A percentile compares a stretch with the other conserved stretches of the same genome.
These are phyloP conservation scores for Selaginella tamariscina DNA, from an alignment of 75 land plant genomes.

Conservation along the genomic window DNA sequence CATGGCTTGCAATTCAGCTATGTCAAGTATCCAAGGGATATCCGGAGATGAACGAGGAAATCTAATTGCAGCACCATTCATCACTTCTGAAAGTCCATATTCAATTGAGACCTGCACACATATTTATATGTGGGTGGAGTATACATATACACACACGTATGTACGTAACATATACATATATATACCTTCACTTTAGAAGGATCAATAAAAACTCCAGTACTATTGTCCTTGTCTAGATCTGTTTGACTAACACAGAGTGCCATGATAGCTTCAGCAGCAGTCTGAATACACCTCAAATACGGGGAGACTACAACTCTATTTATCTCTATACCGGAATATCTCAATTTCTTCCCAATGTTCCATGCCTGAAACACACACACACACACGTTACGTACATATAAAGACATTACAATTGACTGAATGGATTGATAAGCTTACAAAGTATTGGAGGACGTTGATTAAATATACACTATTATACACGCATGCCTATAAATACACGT, in stretches of 20 bases:
- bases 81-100: conserved; percentile 70
- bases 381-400: too few relatives aligned
- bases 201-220: conserved; percentile 30
- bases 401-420: too few relatives aligned
- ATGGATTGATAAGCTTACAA: too few relatives aligned
- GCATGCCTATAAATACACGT: too few relatives aligned
- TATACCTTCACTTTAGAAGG: conserved; percentile 62
- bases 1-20: conserved; percentile 45
- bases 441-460: too few relatives aligned
- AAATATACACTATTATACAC: too few relatives aligned
- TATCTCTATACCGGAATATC: conserved; percentile 31
- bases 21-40: conserved; percentile 38
- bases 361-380: too few relatives aligned
- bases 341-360: conserved; percentile 38
- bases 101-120: conserved; percentile 61
- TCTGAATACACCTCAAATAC: conserved; percentile 76
- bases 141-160: background rate
- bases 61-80: conserved; percentile 42
- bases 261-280: conserved; percentile 51
- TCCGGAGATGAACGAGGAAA: conserved; percentile 31
- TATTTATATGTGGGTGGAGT: background rate
- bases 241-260: conserved; percentile 46
- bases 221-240: conserved; percentile 4
- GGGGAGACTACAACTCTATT: conserved; percentile 71
- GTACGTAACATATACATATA: background rate